These are phyloP conservation scores for Xylaria scruposa DNA, from an alignment of 495 filamentous ascomycete genomes.

Conservation along the genomic window DNA sequence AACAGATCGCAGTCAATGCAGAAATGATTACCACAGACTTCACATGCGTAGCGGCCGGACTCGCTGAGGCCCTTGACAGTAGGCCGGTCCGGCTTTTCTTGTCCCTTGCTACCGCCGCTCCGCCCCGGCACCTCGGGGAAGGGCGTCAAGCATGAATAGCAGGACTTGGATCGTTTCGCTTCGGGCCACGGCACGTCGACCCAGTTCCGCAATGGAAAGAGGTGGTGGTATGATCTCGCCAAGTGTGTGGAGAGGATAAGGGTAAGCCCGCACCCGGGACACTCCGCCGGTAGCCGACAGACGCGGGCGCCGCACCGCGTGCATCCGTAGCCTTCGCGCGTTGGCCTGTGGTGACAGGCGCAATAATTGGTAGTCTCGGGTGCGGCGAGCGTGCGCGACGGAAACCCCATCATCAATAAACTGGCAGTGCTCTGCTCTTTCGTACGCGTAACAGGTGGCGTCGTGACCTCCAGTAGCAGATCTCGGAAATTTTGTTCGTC, in stretches of 20 bases:
- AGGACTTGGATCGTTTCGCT: constrained; percentile 59
- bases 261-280: constrained; percentile 90
- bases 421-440: constrained; percentile 72
- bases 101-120: constrained; percentile 34
- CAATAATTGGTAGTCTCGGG: constrained; percentile 73
- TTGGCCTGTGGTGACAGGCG: constrained; percentile 87
- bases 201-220: constrained; percentile 93
- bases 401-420: constrained; percentile 97
- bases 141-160: constrained; percentile 58
- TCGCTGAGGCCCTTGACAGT: constrained; percentile 73
- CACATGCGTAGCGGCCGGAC: constrained; percentile 87
- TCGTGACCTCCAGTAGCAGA: constrained; percentile 85
- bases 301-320: constrained; percentile 89
- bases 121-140: constrained; percentile 52
- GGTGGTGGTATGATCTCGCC: constrained; percentile 92
- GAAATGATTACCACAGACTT: constrained; percentile 83
- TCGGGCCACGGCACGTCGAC: constrained; percentile 83
- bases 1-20: constrained; percentile 98
- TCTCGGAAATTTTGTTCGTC: constrained; percentile 90
- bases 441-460: constrained; percentile 80
- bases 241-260: constrained; percentile 95
- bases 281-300: constrained; percentile 89
- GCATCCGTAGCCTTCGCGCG: constrained; percentile 88
- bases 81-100: constrained; percentile 54
- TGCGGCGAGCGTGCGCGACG: constrained; percentile 82